Evolutionary conservation across 129 eudicot species (phyloP), one percentile per base, ranked within the genome.

Genomic region (Flaveria brownii): DNA sequence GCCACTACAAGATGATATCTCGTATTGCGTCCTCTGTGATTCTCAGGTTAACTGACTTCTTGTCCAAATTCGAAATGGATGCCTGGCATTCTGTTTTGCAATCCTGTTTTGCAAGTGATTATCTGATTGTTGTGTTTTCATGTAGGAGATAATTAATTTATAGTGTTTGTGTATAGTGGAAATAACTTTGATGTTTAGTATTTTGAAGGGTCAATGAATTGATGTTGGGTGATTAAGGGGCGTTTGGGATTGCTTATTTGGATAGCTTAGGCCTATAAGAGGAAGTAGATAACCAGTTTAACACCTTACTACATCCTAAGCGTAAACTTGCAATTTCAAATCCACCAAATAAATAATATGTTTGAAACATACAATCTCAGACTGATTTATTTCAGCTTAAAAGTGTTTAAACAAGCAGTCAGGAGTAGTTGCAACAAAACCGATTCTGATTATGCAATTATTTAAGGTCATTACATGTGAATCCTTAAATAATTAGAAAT

Each of bases 21-120:
- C 98, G 3, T 91, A 88, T 81, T 93, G 98, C 62, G 72, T 87
- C 68, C 88, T 88, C 14, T 93, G 98, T 69, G 88, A 93, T 73
- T 82, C 83, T 78, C 91, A 92, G 97, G 97, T 92, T 77, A 55
- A 10, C 46, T 47, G 50, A 59, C 78, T 45, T 74, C 15, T 42
- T 74, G 57, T 6, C 69, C 2, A 57, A 14, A 2, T 57, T 42
- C 36, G 16, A 41, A 20, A 33, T 73, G 26, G 41, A 9, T 25
- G 41, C 20, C 9, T 59, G 6, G 33, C 10, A 17, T 5, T 55
- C 8, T 55, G 61, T 15, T 2, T n/a, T n/a, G n/a, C n/a, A n/a
- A 17, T n/a, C 17, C 7, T 54, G 61, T 54, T 54, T 55, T 15
- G 57, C 6, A 51, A 15, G 57, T 51, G 57, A 14, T 51, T 16